Evolutionary conservation across 1,139 yeast species (phyloP).

Genomic region (Barnettozyma hawaiiensis): DNA sequence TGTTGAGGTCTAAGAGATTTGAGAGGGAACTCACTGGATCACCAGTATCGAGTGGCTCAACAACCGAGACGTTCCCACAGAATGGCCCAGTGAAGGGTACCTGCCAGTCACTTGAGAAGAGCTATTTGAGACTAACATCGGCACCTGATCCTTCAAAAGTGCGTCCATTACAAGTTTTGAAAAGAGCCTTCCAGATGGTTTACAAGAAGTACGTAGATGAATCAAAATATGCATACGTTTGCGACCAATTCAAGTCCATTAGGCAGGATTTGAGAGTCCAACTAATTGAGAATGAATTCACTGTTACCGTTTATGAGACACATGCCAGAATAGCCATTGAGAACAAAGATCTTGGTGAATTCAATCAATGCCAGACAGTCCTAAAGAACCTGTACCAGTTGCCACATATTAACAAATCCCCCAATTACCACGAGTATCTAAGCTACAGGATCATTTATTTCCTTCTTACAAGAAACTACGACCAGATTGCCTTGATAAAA

Average conservation of each 20-base stretch:
- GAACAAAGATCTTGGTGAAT: constrained; percentile 84
- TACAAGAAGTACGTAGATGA: constrained; percentile 49
- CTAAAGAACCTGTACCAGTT: constrained; percentile 54
- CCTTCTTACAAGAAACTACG: constrained; percentile 65
- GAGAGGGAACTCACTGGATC: constrained; percentile 32
- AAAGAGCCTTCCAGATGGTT: constrained; percentile 52
- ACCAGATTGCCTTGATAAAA: constrained; percentile 31
- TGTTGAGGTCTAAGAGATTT: constrained; percentile 49
- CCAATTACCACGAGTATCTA: constrained; percentile 55
- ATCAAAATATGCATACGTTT: constrained; percentile 63
- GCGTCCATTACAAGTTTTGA: constrained; percentile 62
- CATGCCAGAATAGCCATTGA: constrained; percentile 86
- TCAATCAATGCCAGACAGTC: constrained; percentile 90
- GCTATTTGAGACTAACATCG: constrained; percentile 78
- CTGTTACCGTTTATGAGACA: constrained; percentile 74
- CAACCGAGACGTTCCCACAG: constrained; percentile 6
- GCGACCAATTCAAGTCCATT: constrained; percentile 86
- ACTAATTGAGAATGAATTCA: constrained; percentile 72
- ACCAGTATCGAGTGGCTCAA: constrained; percentile 8
- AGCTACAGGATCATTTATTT: constrained; percentile 74
- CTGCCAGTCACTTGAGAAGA: constrained; percentile 62
- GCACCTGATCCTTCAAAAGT: constrained; percentile 85
- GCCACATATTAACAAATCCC: constrained; percentile 32
- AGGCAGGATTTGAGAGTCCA: constrained; percentile 94
- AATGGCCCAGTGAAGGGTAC: constrained; percentile 53